Base-by-base conservation (phyloP, 257 asterid species). In the Solanum chmielewskii region DNA sequence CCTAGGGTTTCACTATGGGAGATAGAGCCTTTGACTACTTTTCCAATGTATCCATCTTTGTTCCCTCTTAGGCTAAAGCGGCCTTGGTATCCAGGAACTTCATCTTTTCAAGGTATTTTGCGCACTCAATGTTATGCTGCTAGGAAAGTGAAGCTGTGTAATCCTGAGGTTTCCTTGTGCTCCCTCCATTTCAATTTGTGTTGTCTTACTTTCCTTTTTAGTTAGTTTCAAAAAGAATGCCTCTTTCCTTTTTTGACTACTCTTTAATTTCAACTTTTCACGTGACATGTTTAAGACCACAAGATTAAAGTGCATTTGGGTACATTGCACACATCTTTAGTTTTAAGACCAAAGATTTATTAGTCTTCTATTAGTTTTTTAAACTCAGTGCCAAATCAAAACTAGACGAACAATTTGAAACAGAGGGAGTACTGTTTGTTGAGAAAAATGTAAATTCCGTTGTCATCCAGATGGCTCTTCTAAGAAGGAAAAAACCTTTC, bases 1-100 rank as follows among this genome's bases (percentile, higher is more conserved):
- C 98, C 99, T 20, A 92, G 98, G 86, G 99, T 95, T 52, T 97
- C 99, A 5, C 86, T 95, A 86, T 97, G 99, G 99, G 99, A 97
- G 91, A 97, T 97, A 68, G 99, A 97, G 90, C 99, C 99, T 77
- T 90, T 97, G 92, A 97, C 98, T 85, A 95, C 99, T 83, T 97
- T 94, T 92, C 99, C 99, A 39, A 95, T 97, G 99, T 95, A 97
- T 87, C 97, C 99, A 21, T 96, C 99, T 3, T 83, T 96, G 39
- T 95, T 96, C 91, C 98, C 99, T 82, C 98, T 93, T 56, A 91
- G 99, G 91, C 92, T 97, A 84, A 97, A 97, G 91, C 94, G 98
- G 33, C 99, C 99, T 86, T 97, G 99, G 99, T 97, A 97, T 88
- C 97, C 98, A 27, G 99, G 99, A 74, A 97, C 93, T 66, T 93